These are phyloP conservation scores for Mycena vulgaris DNA, from an alignment of 768 basidiomycete species.

Conservation along the genomic window DNA sequence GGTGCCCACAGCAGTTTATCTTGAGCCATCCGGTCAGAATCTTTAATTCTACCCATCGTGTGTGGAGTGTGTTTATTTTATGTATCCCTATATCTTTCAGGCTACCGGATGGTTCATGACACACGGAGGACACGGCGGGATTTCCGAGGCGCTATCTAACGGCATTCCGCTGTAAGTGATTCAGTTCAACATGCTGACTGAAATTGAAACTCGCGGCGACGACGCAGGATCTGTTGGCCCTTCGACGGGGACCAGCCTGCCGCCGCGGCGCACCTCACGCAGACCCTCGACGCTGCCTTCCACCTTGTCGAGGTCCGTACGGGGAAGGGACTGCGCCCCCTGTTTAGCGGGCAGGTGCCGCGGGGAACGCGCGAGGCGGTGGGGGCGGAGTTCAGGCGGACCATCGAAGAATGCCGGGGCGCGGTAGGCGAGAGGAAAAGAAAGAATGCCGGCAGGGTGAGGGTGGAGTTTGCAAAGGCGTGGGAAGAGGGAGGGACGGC, in stretches of 20 bases:
- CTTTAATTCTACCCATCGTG: neutral
- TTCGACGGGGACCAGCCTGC: constrained; percentile 42
- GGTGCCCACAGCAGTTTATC: constrained; percentile 18
- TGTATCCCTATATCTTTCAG: neutral
- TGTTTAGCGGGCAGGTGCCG: constrained; percentile 28
- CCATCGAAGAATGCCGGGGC: constrained; percentile 24
- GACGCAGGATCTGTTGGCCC: constrained; percentile 44
- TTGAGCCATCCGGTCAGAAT: constrained; percentile 24
- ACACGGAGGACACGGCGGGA: constrained; percentile 24
- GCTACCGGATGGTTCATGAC: constrained; percentile 26
- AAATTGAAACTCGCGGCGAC: constrained; percentile 9
- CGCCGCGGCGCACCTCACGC: constrained; percentile 34
- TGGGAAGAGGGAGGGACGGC: neutral
- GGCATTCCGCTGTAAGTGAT: constrained; percentile 26
- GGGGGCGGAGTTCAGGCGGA: constrained; percentile 25
- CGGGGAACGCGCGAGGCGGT: constrained; percentile 39
- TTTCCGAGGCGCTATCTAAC: constrained; percentile 8
- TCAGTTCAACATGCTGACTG: neutral
- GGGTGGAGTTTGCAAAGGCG: neutral
- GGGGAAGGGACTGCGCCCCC: constrained; percentile 31
- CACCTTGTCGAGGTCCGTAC: constrained; percentile 42
- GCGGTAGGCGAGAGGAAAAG: constrained; percentile 32
- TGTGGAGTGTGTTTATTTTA: neutral
- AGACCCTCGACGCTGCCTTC: constrained; percentile 39
- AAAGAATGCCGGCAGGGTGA: constrained; percentile 17